Conservation (phyloP, 225 moss, liverwort and hornwort species). For the Physcomitrellopsis africana region DNA sequence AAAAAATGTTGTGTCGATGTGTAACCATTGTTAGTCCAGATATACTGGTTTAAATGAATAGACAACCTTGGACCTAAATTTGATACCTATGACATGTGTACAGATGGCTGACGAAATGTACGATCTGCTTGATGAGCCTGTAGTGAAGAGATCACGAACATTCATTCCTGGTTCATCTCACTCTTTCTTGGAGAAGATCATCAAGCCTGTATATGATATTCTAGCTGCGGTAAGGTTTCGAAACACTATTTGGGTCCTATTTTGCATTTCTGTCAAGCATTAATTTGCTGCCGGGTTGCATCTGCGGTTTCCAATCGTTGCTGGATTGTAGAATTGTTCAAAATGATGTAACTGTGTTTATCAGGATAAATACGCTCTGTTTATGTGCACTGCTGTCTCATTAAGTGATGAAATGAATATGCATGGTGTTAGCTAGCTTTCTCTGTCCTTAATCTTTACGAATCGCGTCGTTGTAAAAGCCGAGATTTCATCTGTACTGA, state of each 20-base stretch:
- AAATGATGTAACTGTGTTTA: neutral
- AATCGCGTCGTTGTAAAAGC: conserved; percentile 2
- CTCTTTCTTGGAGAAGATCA: conserved; percentile 77
- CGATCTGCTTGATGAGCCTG: conserved; percentile 48
- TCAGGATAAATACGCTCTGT: neutral
- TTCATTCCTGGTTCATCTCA: conserved; percentile 50
- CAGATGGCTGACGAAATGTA: conserved; percentile 92
- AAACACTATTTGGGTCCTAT: conserved; percentile 13
- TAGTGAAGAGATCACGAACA: conserved; percentile 60
- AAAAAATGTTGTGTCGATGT: neutral
- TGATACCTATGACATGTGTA: conserved; percentile 8
- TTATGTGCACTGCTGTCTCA: conserved; percentile 14
- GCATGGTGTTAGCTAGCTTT: conserved; percentile 9
- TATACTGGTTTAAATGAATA: neutral
- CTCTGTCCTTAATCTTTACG: neutral
- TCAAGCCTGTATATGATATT: conserved; percentile 73
- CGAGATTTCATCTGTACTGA: conserved; percentile 15
- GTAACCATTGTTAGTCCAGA: conserved; percentile 16
- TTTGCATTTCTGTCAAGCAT: conserved; percentile 19
- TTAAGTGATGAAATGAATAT: conserved; percentile 25
- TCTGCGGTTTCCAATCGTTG: neutral
- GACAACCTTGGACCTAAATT: conserved; percentile 21
- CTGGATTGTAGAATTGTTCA: conserved; percentile 13
- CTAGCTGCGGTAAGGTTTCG: conserved; percentile 68
- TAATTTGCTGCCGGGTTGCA: neutral